Evolutionary conservation across 2,329 filamentous ascomycete genomes (phyloP).

Genomic region (Colletotrichum spaethianum): DNA sequence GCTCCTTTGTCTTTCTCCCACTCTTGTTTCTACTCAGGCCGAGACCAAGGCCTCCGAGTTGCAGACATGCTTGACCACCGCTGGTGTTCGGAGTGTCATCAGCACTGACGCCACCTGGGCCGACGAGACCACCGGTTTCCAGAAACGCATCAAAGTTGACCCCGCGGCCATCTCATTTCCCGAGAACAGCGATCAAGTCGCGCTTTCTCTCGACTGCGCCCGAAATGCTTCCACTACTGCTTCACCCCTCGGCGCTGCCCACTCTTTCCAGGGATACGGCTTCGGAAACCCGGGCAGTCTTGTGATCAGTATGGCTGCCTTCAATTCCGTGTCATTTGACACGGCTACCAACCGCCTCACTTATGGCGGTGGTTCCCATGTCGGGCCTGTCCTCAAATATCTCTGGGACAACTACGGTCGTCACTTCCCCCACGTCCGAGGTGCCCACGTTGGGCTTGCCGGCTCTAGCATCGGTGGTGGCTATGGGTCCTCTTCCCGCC

Average conservation of each 20-base stretch:
- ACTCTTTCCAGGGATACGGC: slow-evolving; percentile 41
- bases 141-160: slow-evolving; percentile 39
- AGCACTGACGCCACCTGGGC: slow-evolving; percentile 38
- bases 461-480: slow-evolving; percentile 42
- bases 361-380: slow-evolving; percentile 37
- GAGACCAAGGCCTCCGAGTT: slow-evolving; percentile 29
- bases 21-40: slow-evolving; percentile 34
- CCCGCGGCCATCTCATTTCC: slow-evolving; percentile 41
- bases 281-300: slow-evolving; percentile 40
- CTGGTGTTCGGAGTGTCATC: slow-evolving; percentile 40
- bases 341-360: slow-evolving; percentile 34
- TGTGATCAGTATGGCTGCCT: slow-evolving; percentile 41
- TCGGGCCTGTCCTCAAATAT: slow-evolving; percentile 39
- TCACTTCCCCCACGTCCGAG: slow-evolving; percentile 41
- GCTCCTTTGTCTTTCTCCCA: slow-evolving; percentile 35
- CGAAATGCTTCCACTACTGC: slow-evolving; percentile 38
- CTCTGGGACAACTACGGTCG: slow-evolving; percentile 40
- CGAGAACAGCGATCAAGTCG: slow-evolving; percentile 39
- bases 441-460: slow-evolving; percentile 37
- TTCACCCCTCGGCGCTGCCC: slow-evolving; percentile 36
- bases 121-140: slow-evolving; percentile 35
- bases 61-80: slow-evolving; percentile 37
- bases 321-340: slow-evolving; percentile 35
- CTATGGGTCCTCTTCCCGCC: slow-evolving; percentile 34
- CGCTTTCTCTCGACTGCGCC: slow-evolving; percentile 39